Percentiles rank a stretch among this genome's conserved stretches.
These are phyloP conservation scores for Pleurotus eryngii DNA, from an alignment of 768 basidiomycete genomes.

Conservation along the genomic window DNA sequence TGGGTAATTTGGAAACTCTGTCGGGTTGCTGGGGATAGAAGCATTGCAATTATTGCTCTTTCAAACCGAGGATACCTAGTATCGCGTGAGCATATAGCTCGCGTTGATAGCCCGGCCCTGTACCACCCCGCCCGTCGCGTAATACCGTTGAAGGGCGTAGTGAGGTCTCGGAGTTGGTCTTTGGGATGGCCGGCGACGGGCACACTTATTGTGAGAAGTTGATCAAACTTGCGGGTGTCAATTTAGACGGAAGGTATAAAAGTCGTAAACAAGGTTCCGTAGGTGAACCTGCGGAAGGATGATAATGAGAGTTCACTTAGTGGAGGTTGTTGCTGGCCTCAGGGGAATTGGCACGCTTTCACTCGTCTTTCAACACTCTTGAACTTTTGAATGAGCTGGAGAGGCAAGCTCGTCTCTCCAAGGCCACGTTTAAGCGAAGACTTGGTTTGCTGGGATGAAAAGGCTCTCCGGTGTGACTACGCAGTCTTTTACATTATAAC, in stretches of 20 bases:
- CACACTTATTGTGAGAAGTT: conserved; percentile 43
- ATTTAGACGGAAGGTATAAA: conserved; percentile 86
- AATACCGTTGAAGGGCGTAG: conserved; percentile 91
- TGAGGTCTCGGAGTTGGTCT: conserved; percentile 81
- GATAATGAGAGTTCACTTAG: conserved; percentile 47
- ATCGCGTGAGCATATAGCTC: conserved; percentile 83
- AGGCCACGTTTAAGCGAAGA: conserved; percentile 14
- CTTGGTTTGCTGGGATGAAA: conserved; percentile 14
- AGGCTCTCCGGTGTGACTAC: not conserved
- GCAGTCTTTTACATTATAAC: conserved; percentile 24
- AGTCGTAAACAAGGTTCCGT: conserved; percentile 80
- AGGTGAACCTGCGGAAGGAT: conserved; percentile 83
- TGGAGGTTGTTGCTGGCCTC: conserved; percentile 30
- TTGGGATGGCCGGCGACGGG: conserved; percentile 55
- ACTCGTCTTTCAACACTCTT: conserved; percentile 41
- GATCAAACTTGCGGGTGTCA: conserved; percentile 78
- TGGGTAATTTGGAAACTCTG: conserved; percentile 77
- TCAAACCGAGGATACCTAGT: conserved; percentile 90
- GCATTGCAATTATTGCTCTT: conserved; percentile 91
- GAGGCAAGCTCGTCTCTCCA: conserved; percentile 11
- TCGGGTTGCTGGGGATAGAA: conserved; percentile 86
- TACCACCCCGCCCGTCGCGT: conserved; percentile 88
- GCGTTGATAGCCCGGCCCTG: too few species aligned
- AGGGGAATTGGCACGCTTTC: conserved; percentile 33
- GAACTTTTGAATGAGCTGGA: conserved; percentile 33